Percentiles rank a stretch among this genome's conserved stretches.
Conservation (phyloP, 306 rosid species). For the Urtica urens region DNA sequence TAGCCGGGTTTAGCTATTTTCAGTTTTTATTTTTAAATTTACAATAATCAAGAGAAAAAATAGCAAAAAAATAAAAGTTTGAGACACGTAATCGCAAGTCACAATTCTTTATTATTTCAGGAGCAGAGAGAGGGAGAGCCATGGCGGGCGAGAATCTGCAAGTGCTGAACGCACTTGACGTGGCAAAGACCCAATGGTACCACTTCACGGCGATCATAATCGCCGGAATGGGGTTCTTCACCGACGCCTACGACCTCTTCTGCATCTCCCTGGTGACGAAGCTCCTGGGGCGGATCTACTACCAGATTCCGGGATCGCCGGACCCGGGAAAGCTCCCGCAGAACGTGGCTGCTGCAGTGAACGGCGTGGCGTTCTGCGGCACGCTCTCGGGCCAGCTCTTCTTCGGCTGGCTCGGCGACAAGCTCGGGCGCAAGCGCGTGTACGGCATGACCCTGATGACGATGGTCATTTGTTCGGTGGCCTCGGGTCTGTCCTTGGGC, state of each 20-base stretch:
- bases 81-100: too few relatives aligned
- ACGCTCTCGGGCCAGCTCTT: slow-evolving; percentile 80
- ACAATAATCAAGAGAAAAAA: too few relatives aligned
- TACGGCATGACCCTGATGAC: slow-evolving; percentile 85
- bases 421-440: slow-evolving; percentile 69
- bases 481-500: slow-evolving; percentile 72
- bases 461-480: slow-evolving; percentile 66
- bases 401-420: slow-evolving; percentile 96
- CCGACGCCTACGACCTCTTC: slow-evolving; percentile 79
- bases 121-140: not conserved
- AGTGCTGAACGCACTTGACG: slow-evolving; percentile 70
- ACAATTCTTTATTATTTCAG: slow-evolving; percentile 11
- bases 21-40: too few relatives aligned
- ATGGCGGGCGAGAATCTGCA: slow-evolving; percentile 48
- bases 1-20: too few relatives aligned
- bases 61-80: too few relatives aligned
- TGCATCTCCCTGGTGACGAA: slow-evolving; percentile 89
- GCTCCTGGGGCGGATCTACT: slow-evolving; percentile 64
- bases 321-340: slow-evolving; percentile 56
- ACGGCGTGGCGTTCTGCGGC: slow-evolving; percentile 81
- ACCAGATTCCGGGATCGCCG: slow-evolving; percentile 23
- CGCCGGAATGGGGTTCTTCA: slow-evolving; percentile 93
- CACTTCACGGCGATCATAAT: slow-evolving; percentile 82
- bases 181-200: slow-evolving; percentile 85
- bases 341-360: slow-evolving; percentile 63